Evolutionary conservation across 495 filamentous ascomycete species (phyloP).

Genomic region (Xeromyces bisporus): DNA sequence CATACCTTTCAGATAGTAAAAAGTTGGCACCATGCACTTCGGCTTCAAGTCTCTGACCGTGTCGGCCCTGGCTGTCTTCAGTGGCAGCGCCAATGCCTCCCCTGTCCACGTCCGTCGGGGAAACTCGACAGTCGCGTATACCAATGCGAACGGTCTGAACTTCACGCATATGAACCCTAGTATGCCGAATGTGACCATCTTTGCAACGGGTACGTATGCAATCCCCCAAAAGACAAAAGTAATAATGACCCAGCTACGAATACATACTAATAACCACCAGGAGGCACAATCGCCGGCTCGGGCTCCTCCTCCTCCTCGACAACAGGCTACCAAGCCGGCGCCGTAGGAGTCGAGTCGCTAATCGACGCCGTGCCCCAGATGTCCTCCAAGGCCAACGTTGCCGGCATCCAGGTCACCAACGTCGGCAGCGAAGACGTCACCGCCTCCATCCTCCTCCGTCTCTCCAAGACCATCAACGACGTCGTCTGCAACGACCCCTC

Average conservation of each 20-base stretch:
- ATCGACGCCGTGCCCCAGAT: conserved; percentile 27
- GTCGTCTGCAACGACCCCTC: conserved; percentile 24
- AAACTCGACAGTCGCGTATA: conserved; percentile 10
- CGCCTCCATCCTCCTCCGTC: conserved; percentile 23
- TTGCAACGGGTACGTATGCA: conserved; percentile 27
- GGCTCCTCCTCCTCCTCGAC: conserved; percentile 26
- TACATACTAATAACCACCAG: conserved; percentile 6
- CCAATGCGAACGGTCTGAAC: conserved; percentile 18
- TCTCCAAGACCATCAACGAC: conserved; percentile 23
- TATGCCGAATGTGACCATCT: conserved; percentile 34
- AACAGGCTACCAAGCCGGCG: conserved; percentile 28
- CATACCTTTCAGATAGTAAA: too few relatives aligned
- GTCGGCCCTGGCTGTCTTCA: conserved; percentile 11
- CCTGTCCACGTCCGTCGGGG: conserved; percentile 11
- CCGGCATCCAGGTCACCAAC: conserved; percentile 27
- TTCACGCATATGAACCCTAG: conserved; percentile 25
- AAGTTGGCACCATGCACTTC: conserved; percentile 6
- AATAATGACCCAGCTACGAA: too few relatives aligned
- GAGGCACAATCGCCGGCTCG: conserved; percentile 32
- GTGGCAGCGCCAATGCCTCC: conserved; percentile 11
- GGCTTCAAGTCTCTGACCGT: conserved; percentile 8
- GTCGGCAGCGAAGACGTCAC: conserved; percentile 23
- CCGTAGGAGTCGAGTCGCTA: conserved; percentile 21
- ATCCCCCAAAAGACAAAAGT: too few relatives aligned
- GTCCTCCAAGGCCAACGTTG: conserved; percentile 28